Conservation (phyloP, 2,329 filamentous ascomycete species). For the Penicillium sp. region DNA sequence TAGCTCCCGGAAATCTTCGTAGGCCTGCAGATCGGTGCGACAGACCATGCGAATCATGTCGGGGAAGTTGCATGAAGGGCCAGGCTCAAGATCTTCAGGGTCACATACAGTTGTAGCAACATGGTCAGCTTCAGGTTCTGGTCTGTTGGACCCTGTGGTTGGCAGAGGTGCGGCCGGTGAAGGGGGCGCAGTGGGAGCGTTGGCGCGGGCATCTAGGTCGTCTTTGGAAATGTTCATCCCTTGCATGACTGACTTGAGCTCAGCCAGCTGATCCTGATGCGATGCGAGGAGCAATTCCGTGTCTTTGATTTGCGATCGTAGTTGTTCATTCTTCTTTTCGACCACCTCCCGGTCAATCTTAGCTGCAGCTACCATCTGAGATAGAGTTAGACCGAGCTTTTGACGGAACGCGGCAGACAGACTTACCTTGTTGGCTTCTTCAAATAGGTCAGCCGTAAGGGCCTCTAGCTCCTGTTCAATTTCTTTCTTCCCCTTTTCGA, state of each 20-base stretch:
- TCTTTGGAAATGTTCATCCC: constrained; percentile 70
- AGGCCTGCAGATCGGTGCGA: constrained; percentile 74
- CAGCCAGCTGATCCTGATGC: constrained; percentile 86
- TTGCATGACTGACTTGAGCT: constrained; percentile 91
- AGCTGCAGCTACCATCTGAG: constrained; percentile 82
- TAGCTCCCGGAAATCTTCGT: constrained; percentile 79
- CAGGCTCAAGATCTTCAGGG: constrained; percentile 55
- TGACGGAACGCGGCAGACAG: background rate
- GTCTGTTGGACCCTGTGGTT: constrained; percentile 54
- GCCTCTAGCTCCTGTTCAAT: constrained; percentile 92
- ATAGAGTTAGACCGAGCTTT: constrained; percentile 13
- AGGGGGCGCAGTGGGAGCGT: constrained; percentile 67
- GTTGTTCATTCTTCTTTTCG: constrained; percentile 81
- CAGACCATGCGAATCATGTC: constrained; percentile 81
- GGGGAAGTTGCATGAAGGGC: constrained; percentile 69
- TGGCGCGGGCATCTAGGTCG: constrained; percentile 66
- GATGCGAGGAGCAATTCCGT: constrained; percentile 81
- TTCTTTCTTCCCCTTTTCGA: constrained; percentile 76
- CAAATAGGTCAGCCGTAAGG: constrained; percentile 87
- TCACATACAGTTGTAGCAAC: constrained; percentile 50
- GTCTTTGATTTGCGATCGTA: constrained; percentile 80
- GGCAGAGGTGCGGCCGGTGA: constrained; percentile 66
- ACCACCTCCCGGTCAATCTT: constrained; percentile 78
- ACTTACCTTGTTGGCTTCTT: constrained; percentile 83
- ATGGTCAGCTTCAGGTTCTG: constrained; percentile 60